Evolutionary conservation across 2,329 filamentous ascomycete species (phyloP).

Genomic region (Pseudogymnoascus sp.): DNA sequence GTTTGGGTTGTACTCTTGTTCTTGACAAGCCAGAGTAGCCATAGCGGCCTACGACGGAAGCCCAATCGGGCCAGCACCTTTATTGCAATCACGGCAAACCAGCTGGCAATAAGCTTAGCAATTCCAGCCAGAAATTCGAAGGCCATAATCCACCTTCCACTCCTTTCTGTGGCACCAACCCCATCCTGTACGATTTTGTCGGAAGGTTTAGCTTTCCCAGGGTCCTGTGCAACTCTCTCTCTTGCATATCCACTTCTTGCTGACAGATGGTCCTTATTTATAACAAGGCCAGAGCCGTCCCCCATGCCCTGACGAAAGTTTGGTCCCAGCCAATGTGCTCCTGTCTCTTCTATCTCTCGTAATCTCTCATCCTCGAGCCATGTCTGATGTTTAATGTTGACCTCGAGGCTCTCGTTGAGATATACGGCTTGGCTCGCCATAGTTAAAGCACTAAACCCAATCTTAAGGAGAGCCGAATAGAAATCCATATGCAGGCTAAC

Average conservation of each 20-base stretch:
- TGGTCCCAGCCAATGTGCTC: slow-evolving; percentile 28
- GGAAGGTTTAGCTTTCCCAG: slow-evolving; percentile 34
- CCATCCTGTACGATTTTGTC: slow-evolving; percentile 48
- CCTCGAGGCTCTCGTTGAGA: slow-evolving; percentile 75
- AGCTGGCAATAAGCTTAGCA: slow-evolving; percentile 52
- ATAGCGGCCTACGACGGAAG: slow-evolving; percentile 54
- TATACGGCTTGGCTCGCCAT: slow-evolving; percentile 95
- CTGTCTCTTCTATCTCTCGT: slow-evolving; percentile 59
- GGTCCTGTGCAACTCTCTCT: slow-evolving; percentile 60
- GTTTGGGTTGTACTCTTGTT: slow-evolving; percentile 14
- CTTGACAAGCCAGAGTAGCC: slow-evolving; percentile 41
- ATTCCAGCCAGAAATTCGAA: slow-evolving; percentile 72
- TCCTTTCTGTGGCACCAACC: slow-evolving; percentile 71
- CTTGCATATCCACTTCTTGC: slow-evolving; percentile 59
- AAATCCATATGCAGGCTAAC: slow-evolving; percentile 89
- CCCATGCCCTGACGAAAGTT: slow-evolving; percentile 24
- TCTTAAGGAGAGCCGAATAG: slow-evolving; percentile 79
- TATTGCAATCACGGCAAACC: slow-evolving; percentile 14
- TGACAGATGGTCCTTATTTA: slow-evolving; percentile 20
- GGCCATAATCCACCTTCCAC: slow-evolving; percentile 69
- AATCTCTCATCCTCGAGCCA: slow-evolving; percentile 89
- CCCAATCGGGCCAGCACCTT: slow-evolving; percentile 49
- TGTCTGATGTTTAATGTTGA: slow-evolving; percentile 68
- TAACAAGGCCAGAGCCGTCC: slow-evolving; percentile 26
- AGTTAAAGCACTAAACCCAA: slow-evolving; percentile 81